A percentile compares a stretch with the other conserved stretches of the same genome.
Conservation (phyloP, 805 yeast species). For the Ogataea neopini region DNA sequence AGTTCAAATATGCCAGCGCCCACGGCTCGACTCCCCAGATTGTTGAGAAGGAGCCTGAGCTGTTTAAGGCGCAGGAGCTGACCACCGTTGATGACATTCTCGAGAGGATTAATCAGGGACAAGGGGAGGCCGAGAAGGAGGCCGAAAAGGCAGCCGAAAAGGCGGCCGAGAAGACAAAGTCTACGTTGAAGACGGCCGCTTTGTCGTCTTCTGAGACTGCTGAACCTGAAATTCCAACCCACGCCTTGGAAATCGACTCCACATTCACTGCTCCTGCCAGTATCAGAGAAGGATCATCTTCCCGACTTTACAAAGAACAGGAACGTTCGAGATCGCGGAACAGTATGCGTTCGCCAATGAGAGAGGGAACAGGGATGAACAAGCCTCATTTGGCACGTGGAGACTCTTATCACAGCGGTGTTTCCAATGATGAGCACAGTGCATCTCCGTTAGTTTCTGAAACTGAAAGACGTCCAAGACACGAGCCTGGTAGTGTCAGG, state of each 20-base stretch:
- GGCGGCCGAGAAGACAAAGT: no score
- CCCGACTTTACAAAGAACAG: conserved; percentile 29
- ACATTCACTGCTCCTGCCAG: conserved; percentile 46
- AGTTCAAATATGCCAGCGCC: conserved; percentile 20
- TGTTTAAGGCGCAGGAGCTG: conserved; percentile 28
- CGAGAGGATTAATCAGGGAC: conserved; percentile 34
- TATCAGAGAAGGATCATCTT: conserved; percentile 43
- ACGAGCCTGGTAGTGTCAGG: conserved; percentile 35
- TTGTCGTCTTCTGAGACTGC: no score
- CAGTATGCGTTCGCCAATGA: conserved; percentile 25
- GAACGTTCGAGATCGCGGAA: conserved; percentile 25
- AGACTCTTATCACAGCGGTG: conserved; percentile 67
- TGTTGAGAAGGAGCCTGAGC: conserved; percentile 14
- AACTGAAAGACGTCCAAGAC: conserved; percentile 42
- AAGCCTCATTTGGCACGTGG: conserved; percentile 76
- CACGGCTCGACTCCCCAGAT: conserved; percentile 8
- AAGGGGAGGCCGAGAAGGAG: conserved; percentile 18
- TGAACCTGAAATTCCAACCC: conserved; percentile 36
- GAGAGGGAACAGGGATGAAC: conserved; percentile 33
- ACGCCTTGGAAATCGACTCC: conserved; percentile 40
- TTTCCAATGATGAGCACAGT: conserved; percentile 40
- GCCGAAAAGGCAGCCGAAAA: conserved; percentile 5
- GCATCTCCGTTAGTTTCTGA: conserved; percentile 34
- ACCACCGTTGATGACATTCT: conserved; percentile 35
- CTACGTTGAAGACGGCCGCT: no score